Base-by-base conservation (phyloP, 352 stramenopile genomes). In the Peronospora belbahrii region DNA sequence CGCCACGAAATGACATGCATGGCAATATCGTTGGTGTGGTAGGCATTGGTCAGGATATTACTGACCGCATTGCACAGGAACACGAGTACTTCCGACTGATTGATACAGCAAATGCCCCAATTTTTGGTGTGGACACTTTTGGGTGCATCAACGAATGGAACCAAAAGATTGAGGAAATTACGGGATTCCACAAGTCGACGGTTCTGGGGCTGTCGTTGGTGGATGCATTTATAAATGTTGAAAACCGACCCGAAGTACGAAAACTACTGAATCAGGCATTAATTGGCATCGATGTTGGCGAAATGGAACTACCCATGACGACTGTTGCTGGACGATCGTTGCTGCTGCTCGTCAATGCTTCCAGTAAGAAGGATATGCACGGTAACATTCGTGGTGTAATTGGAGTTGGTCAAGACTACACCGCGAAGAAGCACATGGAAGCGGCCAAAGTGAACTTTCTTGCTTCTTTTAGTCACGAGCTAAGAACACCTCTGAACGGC, bases 351-450 rank as follows among this genome's bases (percentile, higher is more conserved):
- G 74, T 84, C 34, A 85, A 84, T 47, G 71, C 72, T 24, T 84
- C 71, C 0, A 85, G 74, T 17, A 85, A 88, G 43, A 84, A 87
- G 22, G 83, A 95, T 46, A 80, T 81, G 62, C 77, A 93, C 23
- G 80, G 83, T 20, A 89, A 88, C 46, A 79, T 96, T 50, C 71
- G 90, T 9, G 88, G 85, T 48, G 84, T 94, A 3, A 88, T 96
- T 40, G 75, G 74, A 11, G 81, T 96, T 30, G 83, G 79, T 0
- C 85, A 96, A 67, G 86, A 96, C 57, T 84, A 96, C 37, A 95
- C 87, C 10, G 74, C 71, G 6, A 81, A 79, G 44, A 83, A 79
- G 42, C 67, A 83, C 37, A 84, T 84, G 74, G 72, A 86, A 42
- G 62, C 70, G 6, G 70, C 67, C 0, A 80, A 67, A 32, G 73